Evolutionary conservation across 129 eudicot genomes (phyloP).

Genomic region (Flaveria robusta): DNA sequence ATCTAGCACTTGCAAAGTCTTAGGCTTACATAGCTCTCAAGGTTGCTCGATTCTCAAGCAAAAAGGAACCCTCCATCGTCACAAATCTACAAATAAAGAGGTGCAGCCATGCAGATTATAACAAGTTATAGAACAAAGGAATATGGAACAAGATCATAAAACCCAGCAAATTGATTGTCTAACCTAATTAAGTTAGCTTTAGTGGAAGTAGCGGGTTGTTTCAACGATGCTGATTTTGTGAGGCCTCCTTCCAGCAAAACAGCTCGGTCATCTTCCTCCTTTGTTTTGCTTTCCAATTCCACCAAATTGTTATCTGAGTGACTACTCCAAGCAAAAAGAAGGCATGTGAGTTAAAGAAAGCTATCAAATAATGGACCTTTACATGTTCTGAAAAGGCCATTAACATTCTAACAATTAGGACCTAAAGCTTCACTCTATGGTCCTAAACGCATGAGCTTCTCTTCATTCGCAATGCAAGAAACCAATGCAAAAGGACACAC

Average conservation of each 20-base stretch:
- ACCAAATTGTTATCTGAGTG: conserved; percentile 85
- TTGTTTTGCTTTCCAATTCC: conserved; percentile 61
- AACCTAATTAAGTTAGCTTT: conserved; percentile 76
- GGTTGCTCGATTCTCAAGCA: conserved; percentile 88
- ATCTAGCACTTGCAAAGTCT: conserved; percentile 20
- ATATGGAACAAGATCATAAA: conserved; percentile 17
- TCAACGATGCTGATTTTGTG: conserved; percentile 66
- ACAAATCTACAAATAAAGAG: conserved; percentile 57
- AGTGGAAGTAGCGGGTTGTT: conserved; percentile 54
- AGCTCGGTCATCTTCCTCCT: conserved; percentile 82
- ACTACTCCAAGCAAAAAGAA: conserved; percentile 45
- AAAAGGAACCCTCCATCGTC: conserved; percentile 81
- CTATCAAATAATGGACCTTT: conserved; percentile 20
- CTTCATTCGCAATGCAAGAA: background rate
- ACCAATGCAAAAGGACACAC: conserved; percentile 16
- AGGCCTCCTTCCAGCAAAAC: conserved; percentile 92
- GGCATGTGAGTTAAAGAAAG: conserved; percentile 10
- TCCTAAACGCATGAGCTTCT: background rate
- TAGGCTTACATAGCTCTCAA: conserved; percentile 88
- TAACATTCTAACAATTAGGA: conserved; percentile 8
- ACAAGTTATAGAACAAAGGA: conserved; percentile 16
- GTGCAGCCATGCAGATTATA: conserved; percentile 2
- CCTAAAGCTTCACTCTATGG: conserved; percentile 16
- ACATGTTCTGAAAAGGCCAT: background rate
- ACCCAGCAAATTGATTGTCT: conserved; percentile 21